Evolutionary conservation across 1,139 yeast species (phyloP).

Genomic region (Candida sp.): DNA sequence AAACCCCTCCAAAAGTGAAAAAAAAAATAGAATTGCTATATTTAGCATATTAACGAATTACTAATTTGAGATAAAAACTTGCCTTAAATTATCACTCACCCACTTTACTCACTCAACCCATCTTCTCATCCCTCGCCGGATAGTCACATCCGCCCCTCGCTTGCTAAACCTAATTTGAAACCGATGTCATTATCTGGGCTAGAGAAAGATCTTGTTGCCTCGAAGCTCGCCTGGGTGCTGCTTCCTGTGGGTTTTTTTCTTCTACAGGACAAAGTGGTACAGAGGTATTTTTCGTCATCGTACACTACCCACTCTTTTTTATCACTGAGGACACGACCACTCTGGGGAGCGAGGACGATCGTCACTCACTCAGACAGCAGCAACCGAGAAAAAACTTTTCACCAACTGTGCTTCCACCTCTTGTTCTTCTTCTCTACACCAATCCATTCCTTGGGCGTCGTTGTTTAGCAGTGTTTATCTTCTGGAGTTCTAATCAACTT

Average conservation of each 20-base stretch:
- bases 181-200: no score
- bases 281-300: no score
- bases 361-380: not conserved
- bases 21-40: not conserved
- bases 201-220: no score
- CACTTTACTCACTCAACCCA: not conserved
- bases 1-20: not conserved
- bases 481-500: conserved; percentile 27
- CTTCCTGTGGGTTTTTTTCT: no score
- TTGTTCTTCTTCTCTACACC: conserved; percentile 5
- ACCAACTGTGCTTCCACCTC: conserved; percentile 3
- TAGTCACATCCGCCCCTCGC: no score
- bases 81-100: no score
- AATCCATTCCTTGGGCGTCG: conserved; percentile 46
- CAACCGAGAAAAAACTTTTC: conserved; percentile 7
- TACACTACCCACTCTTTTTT: no score
- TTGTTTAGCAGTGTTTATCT: conserved; percentile 17
- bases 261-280: no score
- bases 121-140: not conserved
- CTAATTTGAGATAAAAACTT: not conserved
- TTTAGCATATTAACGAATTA: not conserved
- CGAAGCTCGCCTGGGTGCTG: no score
- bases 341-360: no score
- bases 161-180: no score
- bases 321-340: no score